Conservation (phyloP, 495 filamentous ascomycete species). For the Aeminium ludgeri region DNA sequence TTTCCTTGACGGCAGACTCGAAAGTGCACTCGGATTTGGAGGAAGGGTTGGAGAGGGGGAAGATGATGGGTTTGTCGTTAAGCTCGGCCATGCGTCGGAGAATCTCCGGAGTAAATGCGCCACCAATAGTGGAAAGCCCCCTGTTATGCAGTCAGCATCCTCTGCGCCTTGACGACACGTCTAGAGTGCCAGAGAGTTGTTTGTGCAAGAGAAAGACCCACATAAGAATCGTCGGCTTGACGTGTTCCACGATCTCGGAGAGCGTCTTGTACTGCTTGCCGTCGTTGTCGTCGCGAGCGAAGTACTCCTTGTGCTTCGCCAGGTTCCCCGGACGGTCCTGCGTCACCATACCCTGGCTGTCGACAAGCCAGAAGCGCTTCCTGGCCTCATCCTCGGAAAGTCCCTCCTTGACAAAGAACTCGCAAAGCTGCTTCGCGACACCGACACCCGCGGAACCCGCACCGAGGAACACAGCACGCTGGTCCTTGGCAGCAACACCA, state of each 20-base stretch:
- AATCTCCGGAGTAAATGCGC: constrained; percentile 80
- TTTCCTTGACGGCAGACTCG: constrained; percentile 75
- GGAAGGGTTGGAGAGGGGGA: constrained; percentile 86
- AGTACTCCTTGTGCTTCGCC: constrained; percentile 95
- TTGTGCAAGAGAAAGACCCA: too few species aligned
- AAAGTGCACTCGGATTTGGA: constrained; percentile 95
- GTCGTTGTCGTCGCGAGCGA: constrained; percentile 81
- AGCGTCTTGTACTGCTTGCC: constrained; percentile 80
- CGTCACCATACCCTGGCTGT: constrained; percentile 78
- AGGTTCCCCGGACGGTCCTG: constrained; percentile 85
- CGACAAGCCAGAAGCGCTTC: constrained; percentile 91
- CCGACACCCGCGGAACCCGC: constrained; percentile 91
- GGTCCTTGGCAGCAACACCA: constrained; percentile 69
- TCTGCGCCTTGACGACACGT: too few species aligned
- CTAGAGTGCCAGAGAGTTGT: too few species aligned
- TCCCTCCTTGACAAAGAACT: constrained; percentile 85
- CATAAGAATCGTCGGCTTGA: constrained; percentile 86
- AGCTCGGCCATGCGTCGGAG: constrained; percentile 69
- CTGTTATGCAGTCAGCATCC: too few species aligned
- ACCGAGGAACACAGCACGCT: constrained; percentile 89
- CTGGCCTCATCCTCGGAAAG: constrained; percentile 81
- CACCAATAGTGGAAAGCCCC: constrained; percentile 83
- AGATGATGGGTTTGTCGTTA: constrained; percentile 71
- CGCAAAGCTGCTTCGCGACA: constrained; percentile 90
- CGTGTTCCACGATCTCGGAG: constrained; percentile 80